Evolutionary conservation across 1,139 yeast species (phyloP).

Genomic region (Sugiyamaella japonica): DNA sequence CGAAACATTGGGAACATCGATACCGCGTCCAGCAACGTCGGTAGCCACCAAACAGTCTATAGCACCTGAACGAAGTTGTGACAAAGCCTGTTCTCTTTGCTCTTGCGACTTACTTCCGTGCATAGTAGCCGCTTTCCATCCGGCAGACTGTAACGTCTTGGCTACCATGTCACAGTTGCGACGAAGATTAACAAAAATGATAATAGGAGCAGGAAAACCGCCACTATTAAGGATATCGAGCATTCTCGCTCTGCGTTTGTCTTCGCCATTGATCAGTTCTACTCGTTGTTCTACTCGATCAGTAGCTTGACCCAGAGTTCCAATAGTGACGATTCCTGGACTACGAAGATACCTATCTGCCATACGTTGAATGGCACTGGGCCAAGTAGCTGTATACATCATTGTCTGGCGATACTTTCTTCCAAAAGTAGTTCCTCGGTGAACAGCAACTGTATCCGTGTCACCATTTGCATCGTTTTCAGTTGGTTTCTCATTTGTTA

Average conservation of each 20-base stretch:
- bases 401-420: slow-evolving; percentile 54
- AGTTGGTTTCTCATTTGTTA: slow-evolving; percentile 37
- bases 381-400: slow-evolving; percentile 96
- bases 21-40: slow-evolving; percentile 96
- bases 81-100: slow-evolving; percentile 78
- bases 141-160: slow-evolving; percentile 47
- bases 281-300: slow-evolving; percentile 70
- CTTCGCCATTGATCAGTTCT: slow-evolving; percentile 51
- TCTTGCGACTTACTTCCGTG: slow-evolving; percentile 90
- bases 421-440: slow-evolving; percentile 25
- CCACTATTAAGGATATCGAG: slow-evolving; percentile 39
- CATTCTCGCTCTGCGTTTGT: slow-evolving; percentile 42
- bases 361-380: slow-evolving; percentile 66
- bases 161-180: slow-evolving; percentile 68
- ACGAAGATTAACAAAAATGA: slow-evolving; percentile 79
- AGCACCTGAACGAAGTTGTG: slow-evolving; percentile 59
- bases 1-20: slow-evolving; percentile 83
- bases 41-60: slow-evolving; percentile 80
- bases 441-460: slow-evolving; percentile 23
- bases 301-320: slow-evolving; percentile 59
- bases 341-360: slow-evolving; percentile 57
- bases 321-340: slow-evolving; percentile 68
- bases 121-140: slow-evolving; percentile 58
- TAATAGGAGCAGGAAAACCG: slow-evolving; percentile 54
- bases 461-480: slow-evolving; percentile 22